phyloP scores from a whole-genome alignment of 2,329 filamentous ascomycete genomes.

The Tolypocladium tropicale region DNA sequence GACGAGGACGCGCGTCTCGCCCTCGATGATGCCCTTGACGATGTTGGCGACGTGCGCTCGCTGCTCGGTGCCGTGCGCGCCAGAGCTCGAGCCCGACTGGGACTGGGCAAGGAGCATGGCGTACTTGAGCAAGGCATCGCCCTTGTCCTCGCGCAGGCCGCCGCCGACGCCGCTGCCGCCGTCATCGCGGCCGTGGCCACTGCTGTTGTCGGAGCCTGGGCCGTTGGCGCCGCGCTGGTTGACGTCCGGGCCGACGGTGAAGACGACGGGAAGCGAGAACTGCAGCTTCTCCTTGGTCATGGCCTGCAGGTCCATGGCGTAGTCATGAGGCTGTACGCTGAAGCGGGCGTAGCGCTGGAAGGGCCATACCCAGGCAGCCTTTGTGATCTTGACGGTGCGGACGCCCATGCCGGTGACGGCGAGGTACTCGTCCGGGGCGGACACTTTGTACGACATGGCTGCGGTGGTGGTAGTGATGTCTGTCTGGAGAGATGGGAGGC shows the following conservation, averaged over 20 bases:
- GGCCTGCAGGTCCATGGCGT: constrained; percentile 70
- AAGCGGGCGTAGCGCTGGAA: constrained; percentile 56
- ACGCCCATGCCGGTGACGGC: constrained; percentile 76
- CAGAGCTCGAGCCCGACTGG: constrained; percentile 36
- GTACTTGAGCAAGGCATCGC: constrained; percentile 67
- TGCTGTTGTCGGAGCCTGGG: constrained; percentile 1
- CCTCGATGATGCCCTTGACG: constrained; percentile 83
- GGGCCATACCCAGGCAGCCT: constrained; percentile 63
- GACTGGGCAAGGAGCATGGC: constrained; percentile 70
- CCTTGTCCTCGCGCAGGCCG: constrained; percentile 35
- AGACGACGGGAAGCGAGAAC: constrained; percentile 72
- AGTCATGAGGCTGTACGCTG: constrained; percentile 67
- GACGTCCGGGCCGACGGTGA: constrained; percentile 75
- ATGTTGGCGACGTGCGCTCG: constrained; percentile 67
- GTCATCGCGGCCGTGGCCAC: constrained; percentile 3
- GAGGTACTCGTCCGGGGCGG: constrained; percentile 73
- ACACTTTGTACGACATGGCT: constrained; percentile 54
- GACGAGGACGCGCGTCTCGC: constrained; percentile 74
- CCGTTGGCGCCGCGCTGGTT: constrained; percentile 42
- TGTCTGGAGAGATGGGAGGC: background rate
- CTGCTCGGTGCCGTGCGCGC: constrained; percentile 21
- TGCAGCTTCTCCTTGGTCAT: constrained; percentile 88
- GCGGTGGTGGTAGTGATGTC: background rate
- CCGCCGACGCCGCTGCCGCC: constrained; percentile 4
- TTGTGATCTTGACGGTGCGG: constrained; percentile 64